These are phyloP conservation scores for Jackrogersella minutella DNA, from an alignment of 495 filamentous ascomycete species.

Conservation along the genomic window DNA sequence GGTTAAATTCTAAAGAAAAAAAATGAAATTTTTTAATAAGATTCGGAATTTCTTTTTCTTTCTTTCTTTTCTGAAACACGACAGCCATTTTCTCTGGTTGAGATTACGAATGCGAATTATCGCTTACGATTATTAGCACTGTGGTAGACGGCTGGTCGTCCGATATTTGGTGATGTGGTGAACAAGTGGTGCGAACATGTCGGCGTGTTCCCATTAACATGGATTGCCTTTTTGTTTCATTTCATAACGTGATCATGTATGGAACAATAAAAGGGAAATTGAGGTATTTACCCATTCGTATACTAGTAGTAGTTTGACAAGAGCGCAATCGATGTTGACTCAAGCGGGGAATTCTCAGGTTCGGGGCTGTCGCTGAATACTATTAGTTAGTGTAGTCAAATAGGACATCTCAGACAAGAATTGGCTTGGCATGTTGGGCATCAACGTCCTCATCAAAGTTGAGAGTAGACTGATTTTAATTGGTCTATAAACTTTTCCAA, in stretches of 20 bases:
- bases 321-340: too few relatives aligned
- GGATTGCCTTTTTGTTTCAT: neutral
- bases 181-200: neutral
- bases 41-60: neutral
- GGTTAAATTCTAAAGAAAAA: neutral
- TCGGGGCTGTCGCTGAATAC: neutral
- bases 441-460: constrained; percentile 24
- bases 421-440: too few relatives aligned
- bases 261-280: neutral
- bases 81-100: neutral
- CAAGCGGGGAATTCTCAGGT: neutral
- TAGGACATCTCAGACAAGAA: too few relatives aligned
- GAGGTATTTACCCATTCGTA: neutral
- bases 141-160: constrained; percentile 9
- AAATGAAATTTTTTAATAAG: neutral
- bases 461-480: constrained; percentile 24
- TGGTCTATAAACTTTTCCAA: constrained; percentile 20
- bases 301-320: too few relatives aligned
- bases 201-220: neutral
- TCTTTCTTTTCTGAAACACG: constrained; percentile 11
- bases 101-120: neutral
- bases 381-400: too few relatives aligned
- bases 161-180: constrained; percentile 12
- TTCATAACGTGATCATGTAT: neutral
- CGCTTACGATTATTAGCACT: neutral